Evolutionary conservation across 2,329 filamentous ascomycete genomes (phyloP), one percentile per base, ranked within the genome.

Genomic region (Coniosporium tulheliwenetii): DNA sequence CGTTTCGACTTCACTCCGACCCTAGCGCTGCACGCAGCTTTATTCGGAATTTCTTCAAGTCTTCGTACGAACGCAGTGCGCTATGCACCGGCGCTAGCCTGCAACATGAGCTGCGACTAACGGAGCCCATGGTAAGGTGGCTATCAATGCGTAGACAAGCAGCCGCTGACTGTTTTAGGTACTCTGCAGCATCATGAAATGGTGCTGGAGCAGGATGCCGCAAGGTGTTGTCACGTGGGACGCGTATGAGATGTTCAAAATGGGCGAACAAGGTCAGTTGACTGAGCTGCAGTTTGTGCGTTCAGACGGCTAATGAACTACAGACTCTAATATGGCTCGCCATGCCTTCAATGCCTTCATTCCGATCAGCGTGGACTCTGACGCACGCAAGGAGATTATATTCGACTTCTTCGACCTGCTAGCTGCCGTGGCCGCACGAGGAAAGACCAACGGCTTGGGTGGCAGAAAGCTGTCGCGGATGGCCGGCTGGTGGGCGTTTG

Each of bases 401-500:
- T 87, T 93, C 54, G 84, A 93, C 62, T 96, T 94, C 62, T 98
- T 96, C 62, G 89, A 96, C 52, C 75, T 98, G 1, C 65, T 98
- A 36, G 79, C 89, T 3, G 85, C 89, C 7, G 77, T 95, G 50
- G 87, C 91, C 30, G 91, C 91, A 10, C 85, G 95, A 53, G 85
- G 85, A 49, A 96, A 96, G 65, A 77, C 70, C 41, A 98, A 98
- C 58, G 91, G 91, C 36, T 75, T 98, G 47, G 85, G 86, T 45
- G 91, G 91, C 19, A 78, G 87, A 47, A 96, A 96, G 60, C 72
- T 98, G 41, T 96, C 91, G 8, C 77, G 91, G 49, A 85, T 93
- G 72, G 91, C 89, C 34, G 86, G 87, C 37, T 98, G 91, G 91
- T 98, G 91, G 91, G 86, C 89, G 1, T 98, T 98, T 57, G 89